Base-by-base conservation (phyloP, 2,329 filamentous ascomycete genomes). In the Fusarium graminum region DNA sequence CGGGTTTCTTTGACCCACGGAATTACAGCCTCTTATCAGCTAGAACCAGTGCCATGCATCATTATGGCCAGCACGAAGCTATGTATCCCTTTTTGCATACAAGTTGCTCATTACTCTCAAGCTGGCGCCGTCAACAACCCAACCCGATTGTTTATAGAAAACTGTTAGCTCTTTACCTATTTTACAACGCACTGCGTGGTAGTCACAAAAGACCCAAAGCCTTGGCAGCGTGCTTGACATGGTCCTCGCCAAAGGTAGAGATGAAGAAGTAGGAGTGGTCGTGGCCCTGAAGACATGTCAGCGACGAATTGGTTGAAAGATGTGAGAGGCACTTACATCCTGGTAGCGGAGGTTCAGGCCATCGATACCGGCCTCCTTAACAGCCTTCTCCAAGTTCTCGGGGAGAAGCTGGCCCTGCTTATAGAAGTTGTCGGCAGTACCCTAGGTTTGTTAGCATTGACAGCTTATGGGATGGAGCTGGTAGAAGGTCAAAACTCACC, bases 261-360 rank as follows among this genome's bases (percentile, higher is more conserved):
- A 99, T 96, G 80, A 97, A 97, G 80, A 89, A 99, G 82, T 99
- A 99, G 65, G 93, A 97, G 81, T 99, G 95, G 78, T 99, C 95
- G 76, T 99, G 98, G 64, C 89, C 93, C 81, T 92, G 7, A 5
- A 36, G 7, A 12, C 29, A 9, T 51, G 17, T 53, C 13, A 54
- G 42, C 11, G 26, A 19, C 12, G 28, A 6, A 7, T n/a, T 7
- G 19, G 7, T 19, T 19, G 2, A 7, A 2, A 12, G 29, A 11
- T 12, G 8, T 17, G 5, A 16, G 26, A 16, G 29, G 50, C 25
- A 57, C 85, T 77, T 72, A 88, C 88, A 65, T 91, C 85, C 77
- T 97, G 94, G 83, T 94, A 95, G 74, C 94, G 87, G 66, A 98
- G 80, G 52, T 87, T 87, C 65, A 97, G 81, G 11, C 91, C 92